phyloP scores from a whole-genome alignment of 2,329 filamentous ascomycete species.

The Mycogone perniciosa region DNA sequence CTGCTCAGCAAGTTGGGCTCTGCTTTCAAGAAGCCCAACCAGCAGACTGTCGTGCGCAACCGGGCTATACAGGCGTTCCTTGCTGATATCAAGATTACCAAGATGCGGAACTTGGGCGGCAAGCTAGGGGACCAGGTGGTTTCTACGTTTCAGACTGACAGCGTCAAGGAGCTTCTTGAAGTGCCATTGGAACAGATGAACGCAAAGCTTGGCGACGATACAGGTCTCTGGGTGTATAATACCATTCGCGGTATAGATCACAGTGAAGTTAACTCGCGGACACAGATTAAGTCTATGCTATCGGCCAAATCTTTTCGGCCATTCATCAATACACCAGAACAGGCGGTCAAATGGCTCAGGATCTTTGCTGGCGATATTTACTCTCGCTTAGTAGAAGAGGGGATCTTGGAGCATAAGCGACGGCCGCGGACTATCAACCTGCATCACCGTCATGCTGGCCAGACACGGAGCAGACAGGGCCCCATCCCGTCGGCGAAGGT shows the following conservation, averaged over 20 bases:
- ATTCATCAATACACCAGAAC: slow-evolving; percentile 68
- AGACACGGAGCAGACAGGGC: slow-evolving; percentile 67
- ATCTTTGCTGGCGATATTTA: slow-evolving; percentile 93
- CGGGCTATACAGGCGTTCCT: slow-evolving; percentile 76
- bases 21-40: slow-evolving; percentile 85
- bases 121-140: slow-evolving; percentile 87
- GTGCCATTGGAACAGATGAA: slow-evolving; percentile 72
- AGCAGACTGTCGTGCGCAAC: slow-evolving; percentile 88
- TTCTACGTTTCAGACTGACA: slow-evolving; percentile 73
- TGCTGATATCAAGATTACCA: slow-evolving; percentile 82
- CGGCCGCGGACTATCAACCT: slow-evolving; percentile 80
- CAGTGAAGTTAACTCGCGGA: slow-evolving; percentile 84
- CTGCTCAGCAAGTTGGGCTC: slow-evolving; percentile 93
- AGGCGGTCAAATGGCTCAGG: slow-evolving; percentile 76
- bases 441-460: slow-evolving; percentile 68
- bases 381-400: slow-evolving; percentile 82
- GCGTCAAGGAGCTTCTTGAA: slow-evolving; percentile 66
- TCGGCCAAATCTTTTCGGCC: slow-evolving; percentile 94
- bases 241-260: slow-evolving; percentile 79
- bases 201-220: slow-evolving; percentile 73
- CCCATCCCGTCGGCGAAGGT: slow-evolving; percentile 71
- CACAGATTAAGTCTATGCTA: slow-evolving; percentile 94
- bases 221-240: slow-evolving; percentile 77
- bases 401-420: slow-evolving; percentile 78
- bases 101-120: slow-evolving; percentile 90